These are phyloP conservation scores for sorghum (Sorghum bicolor) DNA, from an alignment of 176 grass and related monocot species.

Conservation along the genomic window Sorghum_bicolor_NCBIv3 NC_012874.2:8752001-8752500, in stretches of 20 bases:
- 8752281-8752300: not conserved
- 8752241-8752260: not conserved
- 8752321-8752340: not conserved
- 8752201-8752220: not conserved
- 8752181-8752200: not conserved
- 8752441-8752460: not conserved
- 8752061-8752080: too few species aligned
- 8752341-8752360: not conserved
- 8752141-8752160: not conserved
- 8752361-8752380: not conserved
- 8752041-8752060: not conserved
- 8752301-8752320: not conserved
- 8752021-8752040: not conserved
- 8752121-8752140: not conserved
- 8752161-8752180: not conserved
- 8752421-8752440: not conserved
- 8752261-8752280: not conserved
- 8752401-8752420: not conserved
- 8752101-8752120: not conserved
- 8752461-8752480: not conserved
- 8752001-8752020: not conserved
- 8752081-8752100: not conserved
- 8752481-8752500: not conserved
- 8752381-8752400: not conserved
- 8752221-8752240: not conserved